phyloP scores from a whole-genome alignment of 2,329 filamentous ascomycete genomes.

The Ceratocystis colombiana region DNA sequence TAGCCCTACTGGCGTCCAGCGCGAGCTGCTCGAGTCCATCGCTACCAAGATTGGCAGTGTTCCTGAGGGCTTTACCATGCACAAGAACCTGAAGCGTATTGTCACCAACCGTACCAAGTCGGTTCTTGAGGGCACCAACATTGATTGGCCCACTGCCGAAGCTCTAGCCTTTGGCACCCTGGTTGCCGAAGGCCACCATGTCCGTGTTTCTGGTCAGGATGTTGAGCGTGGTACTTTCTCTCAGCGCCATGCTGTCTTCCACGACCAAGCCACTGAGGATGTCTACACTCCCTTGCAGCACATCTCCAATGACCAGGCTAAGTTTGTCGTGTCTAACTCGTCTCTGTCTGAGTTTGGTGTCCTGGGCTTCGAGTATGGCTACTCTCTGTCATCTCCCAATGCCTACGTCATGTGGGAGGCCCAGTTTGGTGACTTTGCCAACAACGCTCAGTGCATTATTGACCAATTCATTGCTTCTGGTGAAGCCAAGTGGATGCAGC shows the following conservation, averaged over 20 bases:
- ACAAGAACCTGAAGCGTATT: conserved; percentile 96
- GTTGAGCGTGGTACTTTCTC: conserved; percentile 99
- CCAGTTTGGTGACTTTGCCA: conserved; percentile 98
- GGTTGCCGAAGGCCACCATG: conserved; percentile 87
- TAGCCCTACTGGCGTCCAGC: conserved; percentile 70
- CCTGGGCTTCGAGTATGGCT: conserved; percentile 96
- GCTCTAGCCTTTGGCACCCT: conserved; percentile 88
- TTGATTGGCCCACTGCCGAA: conserved; percentile 96
- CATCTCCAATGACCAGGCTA: conserved; percentile 81
- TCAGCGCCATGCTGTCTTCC: conserved; percentile 91
- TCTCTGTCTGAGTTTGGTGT: conserved; percentile 62
- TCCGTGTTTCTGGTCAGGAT: conserved; percentile 95
- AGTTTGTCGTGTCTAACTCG: conserved; percentile 95
- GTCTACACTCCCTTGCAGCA: conserved; percentile 90
- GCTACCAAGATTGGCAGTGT: conserved; percentile 65
- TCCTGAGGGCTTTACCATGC: conserved; percentile 77
- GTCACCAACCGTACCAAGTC: conserved; percentile 82
- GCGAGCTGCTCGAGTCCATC: conserved; percentile 66
- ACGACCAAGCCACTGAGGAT: conserved; percentile 89
- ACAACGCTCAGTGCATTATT: conserved; percentile 98
- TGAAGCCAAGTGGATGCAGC: conserved; percentile 97
- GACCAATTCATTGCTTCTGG: conserved; percentile 98
- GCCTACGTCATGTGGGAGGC: conserved; percentile 99
- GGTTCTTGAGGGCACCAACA: conserved; percentile 81
- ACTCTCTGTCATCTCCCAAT: conserved; percentile 92